Base-by-base conservation (phyloP, 2,329 filamentous ascomycete genomes). In the Cladosporium cucumerinum region DNA sequence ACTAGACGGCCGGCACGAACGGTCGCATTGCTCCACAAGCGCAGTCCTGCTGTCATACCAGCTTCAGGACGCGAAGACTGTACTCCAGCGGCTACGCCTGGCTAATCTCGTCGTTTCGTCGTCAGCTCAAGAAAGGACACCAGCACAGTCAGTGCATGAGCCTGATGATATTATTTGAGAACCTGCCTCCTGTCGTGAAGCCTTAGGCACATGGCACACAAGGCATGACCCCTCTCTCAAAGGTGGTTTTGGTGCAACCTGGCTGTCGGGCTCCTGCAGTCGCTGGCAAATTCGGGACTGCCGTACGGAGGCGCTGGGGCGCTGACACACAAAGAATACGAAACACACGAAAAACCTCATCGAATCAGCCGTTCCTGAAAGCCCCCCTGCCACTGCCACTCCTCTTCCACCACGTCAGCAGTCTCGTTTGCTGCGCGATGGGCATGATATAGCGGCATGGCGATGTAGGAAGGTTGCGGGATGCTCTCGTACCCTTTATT, bases 171-270 rank as follows among this genome's bases (percentile, higher is more conserved):
- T 25, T 58, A 30, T 52, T 36, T 61, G 59, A 26, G 43, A 32
- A 8, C 16, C 23, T 34, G 18, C 25, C 23, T 14, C 43, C 30
- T 55, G 49, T 43, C 25, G 60, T 62, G 60, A 16, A 62, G 60
- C 60, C 49, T 46, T 11, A 62, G 60, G 60, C 60, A 62, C 60
- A 62, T 62, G 60, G 60, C 60, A 48, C 60, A 62, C 60, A 54
- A 52, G 48, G 32, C 58, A 61, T 46, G 26, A 30, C 39, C 39
- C 39, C 39, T 46, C 39, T 46, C 39, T n/a, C 7, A 46, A 46
- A 46, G n/a, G 25, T 34, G n/a, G 12, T 26, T 32, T 32, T 34
- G 23, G 60, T 62, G 49, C 21, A 18, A 62, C 60, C 60, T 62
- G 49, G 60, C 60, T 52, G 49, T 62, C 60, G 60, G 60, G 60